Percentiles rank a stretch among this genome's conserved stretches.
Conservation (phyloP, 495 filamentous ascomycete species). For the Tuber microsphaerosporum region DNA sequence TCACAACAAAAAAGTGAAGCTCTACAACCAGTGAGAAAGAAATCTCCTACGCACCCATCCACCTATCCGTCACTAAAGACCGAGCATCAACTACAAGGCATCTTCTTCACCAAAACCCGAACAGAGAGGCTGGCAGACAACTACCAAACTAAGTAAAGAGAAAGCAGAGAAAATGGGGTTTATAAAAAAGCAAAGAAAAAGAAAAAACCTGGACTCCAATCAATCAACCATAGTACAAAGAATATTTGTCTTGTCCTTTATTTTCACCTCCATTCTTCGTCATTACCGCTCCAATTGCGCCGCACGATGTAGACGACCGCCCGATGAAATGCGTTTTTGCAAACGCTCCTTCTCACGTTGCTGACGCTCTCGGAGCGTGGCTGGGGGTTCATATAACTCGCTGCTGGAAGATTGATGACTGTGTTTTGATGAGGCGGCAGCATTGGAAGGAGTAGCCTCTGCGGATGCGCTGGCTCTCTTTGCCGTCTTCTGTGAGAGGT, state of each 20-base stretch:
- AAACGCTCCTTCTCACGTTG: slow-evolving; percentile 52
- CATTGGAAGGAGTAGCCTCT: slow-evolving; percentile 33
- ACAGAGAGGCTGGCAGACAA: not conserved
- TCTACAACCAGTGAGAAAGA: not conserved
- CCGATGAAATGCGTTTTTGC: slow-evolving; percentile 58
- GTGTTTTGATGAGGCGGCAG: slow-evolving; percentile 7
- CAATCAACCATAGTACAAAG: slow-evolving; percentile 15
- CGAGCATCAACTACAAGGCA: not conserved
- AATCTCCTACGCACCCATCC: not conserved
- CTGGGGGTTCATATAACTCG: slow-evolving; percentile 18
- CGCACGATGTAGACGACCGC: slow-evolving; percentile 53
- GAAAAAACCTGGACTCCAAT: slow-evolving; percentile 15
- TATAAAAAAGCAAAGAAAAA: slow-evolving; percentile 6
- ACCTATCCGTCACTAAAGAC: not conserved
- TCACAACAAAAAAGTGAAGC: not conserved
- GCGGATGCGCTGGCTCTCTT: slow-evolving; percentile 36
- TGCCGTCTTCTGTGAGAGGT: slow-evolving; percentile 73
- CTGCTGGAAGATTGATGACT: slow-evolving; percentile 24
- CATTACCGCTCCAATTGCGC: slow-evolving; percentile 39
- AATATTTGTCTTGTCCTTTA: not conserved
- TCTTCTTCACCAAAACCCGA: not conserved
- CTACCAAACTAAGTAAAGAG: slow-evolving; percentile 7
- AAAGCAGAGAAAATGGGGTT: slow-evolving; percentile 10
- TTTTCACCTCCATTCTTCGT: not conserved
- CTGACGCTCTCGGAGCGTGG: slow-evolving; percentile 43